Conservation (phyloP, 73 alveolate species). For the Stentor coeruleus region DNA sequence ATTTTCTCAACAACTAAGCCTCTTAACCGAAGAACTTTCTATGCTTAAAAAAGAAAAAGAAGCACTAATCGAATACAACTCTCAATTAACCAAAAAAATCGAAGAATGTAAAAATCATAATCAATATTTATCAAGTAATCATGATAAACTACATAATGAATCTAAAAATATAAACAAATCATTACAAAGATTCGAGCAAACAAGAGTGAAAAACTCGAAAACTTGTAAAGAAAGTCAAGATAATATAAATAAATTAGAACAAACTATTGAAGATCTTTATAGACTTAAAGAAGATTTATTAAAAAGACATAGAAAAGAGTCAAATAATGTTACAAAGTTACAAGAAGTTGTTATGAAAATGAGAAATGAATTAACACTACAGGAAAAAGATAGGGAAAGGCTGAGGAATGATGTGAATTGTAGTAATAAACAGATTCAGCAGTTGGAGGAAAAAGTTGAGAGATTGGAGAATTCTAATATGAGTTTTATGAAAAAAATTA, state of each 20-base stretch:
- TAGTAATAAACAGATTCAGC: not conserved
- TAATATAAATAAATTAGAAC: not conserved
- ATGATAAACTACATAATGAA: not conserved
- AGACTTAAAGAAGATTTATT: not conserved
- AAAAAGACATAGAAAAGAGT: not conserved
- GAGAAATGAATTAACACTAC: not conserved
- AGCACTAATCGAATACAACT: not conserved
- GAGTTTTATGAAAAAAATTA: no score
- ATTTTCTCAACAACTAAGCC: no score
- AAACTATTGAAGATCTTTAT: not conserved
- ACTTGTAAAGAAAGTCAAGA: not conserved
- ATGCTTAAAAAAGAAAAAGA: not conserved
- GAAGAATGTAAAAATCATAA: not conserved
- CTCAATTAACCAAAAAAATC: not conserved
- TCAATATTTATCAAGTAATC: not conserved
- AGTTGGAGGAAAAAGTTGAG: not conserved
- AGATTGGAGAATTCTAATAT: not conserved
- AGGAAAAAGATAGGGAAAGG: not conserved
- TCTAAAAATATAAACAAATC: not conserved
- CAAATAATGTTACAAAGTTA: not conserved
- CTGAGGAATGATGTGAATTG: not conserved
- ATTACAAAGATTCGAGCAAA: not conserved
- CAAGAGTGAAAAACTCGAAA: not conserved
- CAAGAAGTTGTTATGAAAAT: not conserved
- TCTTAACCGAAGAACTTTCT: not conserved